Base-by-base conservation (phyloP, 768 basidiomycete genomes). In the Mycena sanguinolenta region DNA sequence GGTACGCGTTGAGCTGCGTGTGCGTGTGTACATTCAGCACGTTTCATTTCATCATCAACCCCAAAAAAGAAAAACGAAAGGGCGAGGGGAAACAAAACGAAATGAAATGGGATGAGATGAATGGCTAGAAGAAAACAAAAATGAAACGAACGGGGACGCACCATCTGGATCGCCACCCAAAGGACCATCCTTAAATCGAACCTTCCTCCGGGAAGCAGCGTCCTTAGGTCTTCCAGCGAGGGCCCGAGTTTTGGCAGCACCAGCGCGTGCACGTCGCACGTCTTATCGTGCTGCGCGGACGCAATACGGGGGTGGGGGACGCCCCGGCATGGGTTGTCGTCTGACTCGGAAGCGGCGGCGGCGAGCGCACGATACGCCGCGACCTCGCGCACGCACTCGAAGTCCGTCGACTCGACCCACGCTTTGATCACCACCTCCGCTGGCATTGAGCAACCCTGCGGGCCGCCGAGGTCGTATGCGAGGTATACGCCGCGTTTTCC, bases 121-220 rank as follows among this genome's bases (percentile, higher is more conserved):
- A 60, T 17, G 9, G 21, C 23, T 27, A 17, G 38, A 25, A 54
- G 46, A 19, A 38, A 13, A 52, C 34, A 49, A 54, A 25, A 53
- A 46, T 13, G n/a, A 30, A 21, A 38, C 8, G 17, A 66, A 74
- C n/a, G n/a, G 27, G 49, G 7, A 36, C 65, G 12, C 16, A 78
- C 80, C 78, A 81, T 69, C 61, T 80, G 75, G 21, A 81, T 80
- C 1, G 76, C 79, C 14, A 80, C 74, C 36, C 65, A 74, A 14
- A 78, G 38, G 9, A 79, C 77, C 76, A 79, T 75, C 49, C 59
- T 69, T 13, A 75, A 74, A 36, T 70, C 54, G 19, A 80, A 68
- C 19, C 70, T 60, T 8, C 61, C 50, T 2, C 54, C 62, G 7
- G 77, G 76, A 17, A 75, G 54, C 16, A 58, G 21, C 4, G 65